phyloP scores from a whole-genome alignment of 2,329 filamentous ascomycete genomes.

The Fonsecaea multimorphosa region DNA sequence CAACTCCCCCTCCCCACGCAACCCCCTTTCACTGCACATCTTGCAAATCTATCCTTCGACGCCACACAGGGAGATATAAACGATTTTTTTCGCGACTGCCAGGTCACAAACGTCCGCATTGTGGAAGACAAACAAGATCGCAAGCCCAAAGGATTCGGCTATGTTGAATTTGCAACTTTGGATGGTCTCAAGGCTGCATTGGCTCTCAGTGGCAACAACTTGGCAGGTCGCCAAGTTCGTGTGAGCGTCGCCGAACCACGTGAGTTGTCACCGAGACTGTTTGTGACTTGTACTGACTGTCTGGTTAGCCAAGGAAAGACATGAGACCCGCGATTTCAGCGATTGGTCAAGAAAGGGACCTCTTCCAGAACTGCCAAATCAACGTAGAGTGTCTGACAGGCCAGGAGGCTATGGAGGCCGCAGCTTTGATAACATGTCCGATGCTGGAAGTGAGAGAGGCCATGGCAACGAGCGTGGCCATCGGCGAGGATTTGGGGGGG shows the following conservation, averaged over 20 bases:
- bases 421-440: slow-evolving; percentile 61
- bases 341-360: slow-evolving; percentile 96
- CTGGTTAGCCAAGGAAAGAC: slow-evolving; percentile 78
- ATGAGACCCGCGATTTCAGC: slow-evolving; percentile 76
- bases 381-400: slow-evolving; percentile 61
- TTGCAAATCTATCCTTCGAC: slow-evolving; percentile 97
- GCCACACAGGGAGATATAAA: slow-evolving; percentile 81
- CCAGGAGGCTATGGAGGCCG: slow-evolving; percentile 58
- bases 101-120: slow-evolving; percentile 88
- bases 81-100: slow-evolving; percentile 83
- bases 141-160: slow-evolving; percentile 97
- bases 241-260: slow-evolving; percentile 97
- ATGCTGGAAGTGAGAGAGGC: slow-evolving; percentile 60
- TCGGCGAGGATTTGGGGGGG: slow-evolving; percentile 69
- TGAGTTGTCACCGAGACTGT: slow-evolving; percentile 60
- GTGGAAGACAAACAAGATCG: slow-evolving; percentile 94
- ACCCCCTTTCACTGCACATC: slow-evolving; percentile 92
- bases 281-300: slow-evolving; percentile 6
- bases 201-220: slow-evolving; percentile 76
- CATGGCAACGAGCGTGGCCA: slow-evolving; percentile 58
- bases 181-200: slow-evolving; percentile 93
- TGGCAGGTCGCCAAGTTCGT: slow-evolving; percentile 87
- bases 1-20: slow-evolving; percentile 84
- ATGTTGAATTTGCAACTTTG: slow-evolving; percentile 87
- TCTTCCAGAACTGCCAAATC: slow-evolving; percentile 72